Evolutionary conservation across 768 basidiomycete species (phyloP).

Genomic region (Rhodotorula paludigena): DNA sequence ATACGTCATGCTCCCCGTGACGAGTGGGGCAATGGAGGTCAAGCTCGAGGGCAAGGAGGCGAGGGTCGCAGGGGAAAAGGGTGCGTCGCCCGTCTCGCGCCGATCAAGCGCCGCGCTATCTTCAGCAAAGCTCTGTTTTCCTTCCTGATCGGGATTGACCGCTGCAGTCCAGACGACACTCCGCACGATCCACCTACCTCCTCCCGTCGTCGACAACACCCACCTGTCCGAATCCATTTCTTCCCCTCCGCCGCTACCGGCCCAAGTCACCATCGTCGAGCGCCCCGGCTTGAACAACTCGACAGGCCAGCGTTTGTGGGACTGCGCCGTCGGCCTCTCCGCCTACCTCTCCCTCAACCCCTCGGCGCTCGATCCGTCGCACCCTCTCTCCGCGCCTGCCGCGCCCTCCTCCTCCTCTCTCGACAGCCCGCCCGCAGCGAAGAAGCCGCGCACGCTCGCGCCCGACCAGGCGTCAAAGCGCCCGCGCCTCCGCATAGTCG

Average conservation of each 20-base stretch:
- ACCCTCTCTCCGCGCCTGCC: not conserved
- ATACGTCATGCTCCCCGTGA: slow-evolving; percentile 14
- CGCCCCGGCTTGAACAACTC: slow-evolving; percentile 35
- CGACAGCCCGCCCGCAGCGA: not conserved
- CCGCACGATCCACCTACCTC: not conserved
- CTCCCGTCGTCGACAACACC: not conserved
- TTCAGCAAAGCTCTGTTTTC: too few relatives aligned
- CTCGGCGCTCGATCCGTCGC: not conserved
- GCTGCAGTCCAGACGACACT: slow-evolving; percentile 24
- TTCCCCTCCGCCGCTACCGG: not conserved
- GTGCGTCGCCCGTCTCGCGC: not conserved
- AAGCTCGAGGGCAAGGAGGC: not conserved
- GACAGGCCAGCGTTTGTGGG: slow-evolving; percentile 38
- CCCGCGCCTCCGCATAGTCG: slow-evolving; percentile 19
- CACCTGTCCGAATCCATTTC: too few relatives aligned
- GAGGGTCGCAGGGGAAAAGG: not conserved
- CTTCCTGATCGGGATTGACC: not conserved
- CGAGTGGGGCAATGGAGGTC: slow-evolving; percentile 21
- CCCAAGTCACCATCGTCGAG: slow-evolving; percentile 20
- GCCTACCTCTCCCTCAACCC: slow-evolving; percentile 25
- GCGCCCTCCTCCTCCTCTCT: too few relatives aligned
- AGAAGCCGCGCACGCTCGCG: not conserved
- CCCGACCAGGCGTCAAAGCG: not conserved
- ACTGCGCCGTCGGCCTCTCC: slow-evolving; percentile 34
- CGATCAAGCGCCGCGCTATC: too few relatives aligned